phyloP scores from a whole-genome alignment of 129 eudicot genomes.

The Solidago caesia region DNA sequence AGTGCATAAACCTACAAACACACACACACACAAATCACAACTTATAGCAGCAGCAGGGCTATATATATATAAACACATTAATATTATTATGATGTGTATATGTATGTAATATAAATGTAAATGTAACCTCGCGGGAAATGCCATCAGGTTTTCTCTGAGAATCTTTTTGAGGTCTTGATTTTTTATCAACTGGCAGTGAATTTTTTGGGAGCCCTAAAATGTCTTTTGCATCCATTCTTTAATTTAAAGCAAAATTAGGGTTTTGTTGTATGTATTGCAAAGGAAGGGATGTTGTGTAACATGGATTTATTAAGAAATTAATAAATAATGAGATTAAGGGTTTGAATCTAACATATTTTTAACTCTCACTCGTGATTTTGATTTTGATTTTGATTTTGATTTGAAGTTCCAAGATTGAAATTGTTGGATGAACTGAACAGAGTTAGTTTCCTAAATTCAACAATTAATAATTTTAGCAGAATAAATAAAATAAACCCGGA shows the following conservation, averaged over 20 bases:
- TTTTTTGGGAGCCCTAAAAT: conserved; percentile 81
- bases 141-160: conserved; percentile 98
- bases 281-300: neutral
- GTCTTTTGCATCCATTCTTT: conserved; percentile 86
- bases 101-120: too few relatives aligned
- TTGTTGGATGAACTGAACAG: neutral
- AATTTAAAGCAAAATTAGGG: conserved; percentile 38
- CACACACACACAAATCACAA: neutral
- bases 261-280: conserved; percentile 20
- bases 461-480: neutral
- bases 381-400: neutral
- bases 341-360: too few relatives aligned
- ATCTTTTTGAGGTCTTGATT: conserved; percentile 79
- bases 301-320: neutral
- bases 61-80: neutral
- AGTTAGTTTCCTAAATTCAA: neutral
- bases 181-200: conserved; percentile 63
- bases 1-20: conserved; percentile 81
- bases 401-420: neutral
- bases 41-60: neutral
- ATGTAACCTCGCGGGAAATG: conserved; percentile 56
- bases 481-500: too few relatives aligned
- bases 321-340: too few relatives aligned
- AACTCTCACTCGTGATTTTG: neutral
- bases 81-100: neutral